Evolutionary conservation across 192 early-diverging fungal genomes (phyloP).

Genomic region (Chytriomyces hyalinus): DNA sequence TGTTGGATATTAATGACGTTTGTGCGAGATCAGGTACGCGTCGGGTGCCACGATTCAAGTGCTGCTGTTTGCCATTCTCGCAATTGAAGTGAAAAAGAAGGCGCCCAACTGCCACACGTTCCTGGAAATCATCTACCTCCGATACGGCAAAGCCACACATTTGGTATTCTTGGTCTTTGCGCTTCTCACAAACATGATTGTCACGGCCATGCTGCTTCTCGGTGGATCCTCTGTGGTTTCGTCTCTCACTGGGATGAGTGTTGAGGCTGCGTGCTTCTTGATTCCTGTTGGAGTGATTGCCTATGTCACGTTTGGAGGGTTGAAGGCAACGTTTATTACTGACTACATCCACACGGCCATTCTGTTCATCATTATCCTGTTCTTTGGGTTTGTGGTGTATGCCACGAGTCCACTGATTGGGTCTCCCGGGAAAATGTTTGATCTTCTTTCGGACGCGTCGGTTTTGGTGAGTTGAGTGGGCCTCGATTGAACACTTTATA

Average conservation of each 20-base stretch:
- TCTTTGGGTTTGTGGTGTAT: slow-evolving; percentile 74
- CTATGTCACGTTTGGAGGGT: slow-evolving; percentile 70
- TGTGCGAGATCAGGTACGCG: slow-evolving; percentile 68
- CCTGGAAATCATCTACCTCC: slow-evolving; percentile 68
- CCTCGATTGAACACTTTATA: background rate
- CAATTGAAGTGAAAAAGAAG: slow-evolving; percentile 74
- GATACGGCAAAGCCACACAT: slow-evolving; percentile 69
- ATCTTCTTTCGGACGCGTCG: slow-evolving; percentile 61
- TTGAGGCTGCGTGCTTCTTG: slow-evolving; percentile 64
- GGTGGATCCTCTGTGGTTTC: slow-evolving; percentile 74
- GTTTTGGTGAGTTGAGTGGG: background rate
- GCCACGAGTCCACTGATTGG: slow-evolving; percentile 63
- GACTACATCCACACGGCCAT: slow-evolving; percentile 75
- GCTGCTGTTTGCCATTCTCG: slow-evolving; percentile 71
- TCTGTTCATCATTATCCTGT: slow-evolving; percentile 72
- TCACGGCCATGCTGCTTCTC: slow-evolving; percentile 75
- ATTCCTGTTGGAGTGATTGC: slow-evolving; percentile 72
- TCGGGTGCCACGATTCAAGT: slow-evolving; percentile 74
- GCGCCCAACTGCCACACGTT: slow-evolving; percentile 80
- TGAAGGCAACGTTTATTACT: slow-evolving; percentile 77
- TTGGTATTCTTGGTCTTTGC: slow-evolving; percentile 59
- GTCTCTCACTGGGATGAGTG: slow-evolving; percentile 70
- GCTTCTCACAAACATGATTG: slow-evolving; percentile 55
- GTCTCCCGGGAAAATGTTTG: slow-evolving; percentile 69
- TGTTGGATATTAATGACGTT: slow-evolving; percentile 58